These are phyloP conservation scores for Phaffia rhodozyma DNA, from an alignment of 1,284 basidiomycete genomes.

Conservation along the genomic window DNA sequence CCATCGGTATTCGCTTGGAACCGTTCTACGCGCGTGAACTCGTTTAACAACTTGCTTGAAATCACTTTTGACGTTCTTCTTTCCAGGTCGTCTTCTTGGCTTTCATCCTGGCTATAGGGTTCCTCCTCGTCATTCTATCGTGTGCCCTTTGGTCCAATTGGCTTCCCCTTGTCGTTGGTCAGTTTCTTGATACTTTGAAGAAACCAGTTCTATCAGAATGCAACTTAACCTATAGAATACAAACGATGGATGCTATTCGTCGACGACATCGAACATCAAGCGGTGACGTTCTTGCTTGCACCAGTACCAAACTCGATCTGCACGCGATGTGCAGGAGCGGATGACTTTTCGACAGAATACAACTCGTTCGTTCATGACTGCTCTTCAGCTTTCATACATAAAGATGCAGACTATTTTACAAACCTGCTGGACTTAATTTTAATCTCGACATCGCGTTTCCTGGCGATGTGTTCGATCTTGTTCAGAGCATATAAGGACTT, in stretches of 20 bases:
- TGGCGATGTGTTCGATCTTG: constrained; percentile 40
- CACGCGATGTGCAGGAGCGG: constrained; percentile 40
- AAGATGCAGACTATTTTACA: too few relatives aligned
- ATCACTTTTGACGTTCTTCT: not conserved
- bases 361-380: constrained; percentile 30
- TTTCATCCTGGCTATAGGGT: constrained; percentile 91
- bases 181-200: constrained; percentile 34
- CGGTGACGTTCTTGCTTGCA: constrained; percentile 86
- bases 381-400: not conserved
- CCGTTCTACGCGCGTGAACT: not conserved
- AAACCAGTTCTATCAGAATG: too few relatives aligned
- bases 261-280: constrained; percentile 38
- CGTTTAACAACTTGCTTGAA: not conserved
- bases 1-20: not conserved
- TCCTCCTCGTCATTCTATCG: constrained; percentile 92
- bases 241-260: too few relatives aligned
- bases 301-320: constrained; percentile 84
- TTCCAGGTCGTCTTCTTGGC: constrained; percentile 75
- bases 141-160: constrained; percentile 95
- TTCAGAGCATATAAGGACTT: constrained; percentile 80
- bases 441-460: not conserved
- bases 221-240: too few relatives aligned
- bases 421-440: not conserved
- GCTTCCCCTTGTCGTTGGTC: constrained; percentile 92
- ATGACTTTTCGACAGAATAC: constrained; percentile 45